Evolutionary conservation across 257 asterid species (phyloP).

Genomic region (Cruciata laevipes): DNA sequence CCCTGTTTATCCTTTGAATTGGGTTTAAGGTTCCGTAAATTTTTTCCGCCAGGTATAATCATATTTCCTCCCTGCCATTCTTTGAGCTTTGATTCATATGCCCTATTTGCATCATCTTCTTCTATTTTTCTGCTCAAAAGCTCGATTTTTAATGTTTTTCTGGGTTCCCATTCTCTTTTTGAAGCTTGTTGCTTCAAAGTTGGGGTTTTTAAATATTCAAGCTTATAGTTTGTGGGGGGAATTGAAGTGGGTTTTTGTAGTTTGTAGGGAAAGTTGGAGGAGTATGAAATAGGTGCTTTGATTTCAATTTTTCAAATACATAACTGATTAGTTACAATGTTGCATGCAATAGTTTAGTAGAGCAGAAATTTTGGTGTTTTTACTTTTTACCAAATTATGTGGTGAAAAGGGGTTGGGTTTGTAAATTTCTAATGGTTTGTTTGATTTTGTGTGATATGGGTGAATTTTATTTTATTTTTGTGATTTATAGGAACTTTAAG

Average conservation of each 20-base stretch:
- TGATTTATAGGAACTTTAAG: not conserved
- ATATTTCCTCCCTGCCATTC: not conserved
- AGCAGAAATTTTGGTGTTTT: not conserved
- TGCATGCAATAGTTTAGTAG: slow-evolving; percentile 11
- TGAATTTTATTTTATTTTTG: not conserved
- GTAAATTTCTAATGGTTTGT: not conserved
- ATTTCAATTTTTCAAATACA: not conserved
- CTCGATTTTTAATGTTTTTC: not conserved
- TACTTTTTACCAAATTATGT: not conserved
- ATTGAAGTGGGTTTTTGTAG: not conserved
- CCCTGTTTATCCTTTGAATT: slow-evolving; percentile 1
- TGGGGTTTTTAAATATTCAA: not conserved
- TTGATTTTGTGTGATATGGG: not conserved
- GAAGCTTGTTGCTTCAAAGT: not conserved
- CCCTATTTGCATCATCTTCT: not conserved
- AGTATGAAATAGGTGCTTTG: not conserved
- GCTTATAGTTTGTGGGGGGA: not conserved
- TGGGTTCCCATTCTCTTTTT: not conserved
- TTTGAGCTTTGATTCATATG: not conserved
- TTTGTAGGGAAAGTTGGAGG: not conserved
- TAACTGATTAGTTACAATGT: not conserved
- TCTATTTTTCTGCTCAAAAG: not conserved
- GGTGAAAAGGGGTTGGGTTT: not conserved
- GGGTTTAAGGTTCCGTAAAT: not conserved
- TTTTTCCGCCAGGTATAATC: not conserved